Base-by-base conservation (phyloP, 192 early-diverging fungal genomes). In the Coemansia sp. region DNA sequence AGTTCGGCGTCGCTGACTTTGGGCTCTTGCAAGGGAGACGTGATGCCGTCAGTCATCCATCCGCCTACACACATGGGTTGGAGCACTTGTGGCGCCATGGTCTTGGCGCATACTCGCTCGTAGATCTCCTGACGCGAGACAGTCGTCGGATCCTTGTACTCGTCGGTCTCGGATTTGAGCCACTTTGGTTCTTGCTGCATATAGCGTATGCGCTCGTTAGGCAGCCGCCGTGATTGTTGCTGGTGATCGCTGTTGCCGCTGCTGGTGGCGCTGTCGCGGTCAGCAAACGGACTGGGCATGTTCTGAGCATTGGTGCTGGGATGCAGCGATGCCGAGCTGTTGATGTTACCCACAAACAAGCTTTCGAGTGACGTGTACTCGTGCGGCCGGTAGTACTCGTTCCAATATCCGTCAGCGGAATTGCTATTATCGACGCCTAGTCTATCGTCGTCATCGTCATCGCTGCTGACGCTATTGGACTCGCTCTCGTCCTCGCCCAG, bases 321-420 rank as follows among this genome's bases (percentile, higher is more conserved):
- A 22, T 74, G 76, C 42, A 78, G 57, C 4, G 72, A 74, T 2
- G 76, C 69, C 0, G 96, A 94, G 46, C 92, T 92, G 71, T 93
- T 94, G 82, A 99, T 96, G 56, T 89, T 92, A 56, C 85, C 92
- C 1, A 92, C 89, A 83, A 97, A 97, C 20, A 97, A 67, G 19
- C 75, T 63, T 41, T 88, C 89, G 40, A 98, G 89, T 0, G 89
- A 87, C 0, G 94, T 96, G 57, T 91, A 89, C 35, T 85, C 71
- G 37, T 85, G 83, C 3, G 94, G 95, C 12, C 86, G 85, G 71
- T 97, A 99, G 73, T 97, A 97, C 66, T 96, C 93, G 17, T 84
- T 83, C 87, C 94, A 96, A 60, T 89, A 93, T 9, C 78, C 88
- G 40, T 88, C 86, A 19, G 68, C 22, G 25, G 74, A 49, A 37